Conservation (phyloP, 192 early-diverging fungal species). For the Umbelopsis vinacea region DNA sequence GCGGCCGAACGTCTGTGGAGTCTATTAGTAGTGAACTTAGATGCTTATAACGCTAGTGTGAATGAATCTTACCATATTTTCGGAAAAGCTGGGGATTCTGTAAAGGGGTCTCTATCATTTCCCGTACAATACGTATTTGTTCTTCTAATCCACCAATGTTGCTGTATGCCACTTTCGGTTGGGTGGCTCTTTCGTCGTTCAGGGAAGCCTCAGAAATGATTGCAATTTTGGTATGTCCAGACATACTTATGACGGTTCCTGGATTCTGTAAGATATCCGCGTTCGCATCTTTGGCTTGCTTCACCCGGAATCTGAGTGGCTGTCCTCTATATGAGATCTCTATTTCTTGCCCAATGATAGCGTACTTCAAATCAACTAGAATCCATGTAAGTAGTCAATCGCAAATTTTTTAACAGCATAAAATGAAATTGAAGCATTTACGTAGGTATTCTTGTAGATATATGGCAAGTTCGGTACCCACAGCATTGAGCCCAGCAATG, state of each 20-base stretch:
- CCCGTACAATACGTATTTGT: constrained; percentile 75
- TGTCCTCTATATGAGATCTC: constrained; percentile 64
- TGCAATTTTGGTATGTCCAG: constrained; percentile 20
- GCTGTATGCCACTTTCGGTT: constrained; percentile 54
- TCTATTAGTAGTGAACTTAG: neutral
- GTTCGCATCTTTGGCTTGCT: neutral
- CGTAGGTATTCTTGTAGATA: constrained; percentile 68
- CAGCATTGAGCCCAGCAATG: constrained; percentile 36
- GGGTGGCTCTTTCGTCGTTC: constrained; percentile 29
- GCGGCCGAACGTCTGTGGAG: constrained; percentile 79
- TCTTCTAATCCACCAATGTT: constrained; percentile 81
- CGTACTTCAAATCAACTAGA: constrained; percentile 65
- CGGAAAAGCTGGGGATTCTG: constrained; percentile 72
- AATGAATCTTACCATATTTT: constrained; percentile 61
- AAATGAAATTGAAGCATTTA: constrained; percentile 32
- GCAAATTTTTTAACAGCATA: neutral
- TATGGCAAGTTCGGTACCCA: constrained; percentile 53
- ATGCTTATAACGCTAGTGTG: neutral
- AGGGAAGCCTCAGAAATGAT: constrained; percentile 27
- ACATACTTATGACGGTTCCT: neutral
- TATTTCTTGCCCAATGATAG: constrained; percentile 46
- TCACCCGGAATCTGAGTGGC: constrained; percentile 47
- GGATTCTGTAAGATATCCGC: neutral
- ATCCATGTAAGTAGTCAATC: neutral
- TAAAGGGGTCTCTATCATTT: constrained; percentile 84